These are phyloP conservation scores for Zasmidium citrigriseum DNA, from an alignment of 2,329 filamentous ascomycete species.

Conservation along the genomic window DNA sequence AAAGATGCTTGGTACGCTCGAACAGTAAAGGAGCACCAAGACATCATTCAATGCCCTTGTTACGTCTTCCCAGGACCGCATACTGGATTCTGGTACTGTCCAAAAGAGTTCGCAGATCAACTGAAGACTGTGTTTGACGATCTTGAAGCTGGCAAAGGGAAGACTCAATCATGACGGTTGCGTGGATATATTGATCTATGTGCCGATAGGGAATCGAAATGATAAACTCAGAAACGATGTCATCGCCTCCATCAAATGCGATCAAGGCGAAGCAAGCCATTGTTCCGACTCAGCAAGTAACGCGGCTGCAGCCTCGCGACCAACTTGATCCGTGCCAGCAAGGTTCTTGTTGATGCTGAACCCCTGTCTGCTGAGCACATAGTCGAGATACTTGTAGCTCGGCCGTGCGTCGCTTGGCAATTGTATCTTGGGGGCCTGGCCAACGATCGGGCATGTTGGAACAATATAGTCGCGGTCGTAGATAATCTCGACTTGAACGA, in stretches of 20 bases:
- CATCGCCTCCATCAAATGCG: background rate
- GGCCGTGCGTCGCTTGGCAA: background rate
- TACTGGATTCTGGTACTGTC: background rate
- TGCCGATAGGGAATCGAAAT: no score
- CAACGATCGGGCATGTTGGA: background rate
- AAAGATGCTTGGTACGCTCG: background rate
- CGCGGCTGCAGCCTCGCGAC: background rate
- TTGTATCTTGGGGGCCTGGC: background rate
- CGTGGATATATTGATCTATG: background rate
- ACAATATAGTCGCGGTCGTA: background rate
- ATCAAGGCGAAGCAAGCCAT: background rate
- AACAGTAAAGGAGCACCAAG: background rate
- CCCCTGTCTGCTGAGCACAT: background rate
- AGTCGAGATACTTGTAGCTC: background rate
- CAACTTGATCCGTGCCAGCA: background rate
- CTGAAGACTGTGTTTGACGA: background rate
- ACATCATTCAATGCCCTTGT: background rate
- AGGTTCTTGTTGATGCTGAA: background rate
- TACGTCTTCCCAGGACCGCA: background rate
- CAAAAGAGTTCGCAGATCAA: background rate
- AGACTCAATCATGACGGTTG: background rate
- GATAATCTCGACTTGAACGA: background rate
- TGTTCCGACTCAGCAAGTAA: background rate
- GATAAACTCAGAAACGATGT: no score
- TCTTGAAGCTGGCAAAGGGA: background rate